A percentile compares a stretch with the other conserved stretches of the same genome.
phyloP scores from a whole-genome alignment of 192 early-diverging fungal genomes.

The Coemansia sp. region DNA sequence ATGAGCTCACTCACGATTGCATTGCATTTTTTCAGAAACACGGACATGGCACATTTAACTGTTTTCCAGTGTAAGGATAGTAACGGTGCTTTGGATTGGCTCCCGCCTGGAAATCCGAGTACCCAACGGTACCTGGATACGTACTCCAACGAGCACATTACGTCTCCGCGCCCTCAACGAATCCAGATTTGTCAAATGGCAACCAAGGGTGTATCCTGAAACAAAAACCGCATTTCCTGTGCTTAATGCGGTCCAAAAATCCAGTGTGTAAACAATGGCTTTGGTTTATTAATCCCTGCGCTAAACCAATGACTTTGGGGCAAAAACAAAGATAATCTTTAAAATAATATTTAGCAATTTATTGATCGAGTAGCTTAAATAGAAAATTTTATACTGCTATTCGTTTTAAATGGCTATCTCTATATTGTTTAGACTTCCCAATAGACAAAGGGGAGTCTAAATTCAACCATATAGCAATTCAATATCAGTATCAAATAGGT shows the following conservation, averaged over 20 bases:
- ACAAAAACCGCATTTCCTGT: background rate
- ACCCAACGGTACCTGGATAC: constrained; percentile 8
- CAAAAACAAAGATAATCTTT: background rate
- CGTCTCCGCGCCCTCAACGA: background rate
- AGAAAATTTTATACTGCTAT: too few relatives aligned
- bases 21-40: background rate
- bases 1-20: background rate
- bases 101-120: background rate
- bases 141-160: background rate
- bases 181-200: background rate
- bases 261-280: background rate
- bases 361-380: too few relatives aligned
- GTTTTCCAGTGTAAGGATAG: background rate
- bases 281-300: constrained; percentile 1
- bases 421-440: too few relatives aligned
- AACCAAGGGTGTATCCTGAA: background rate
- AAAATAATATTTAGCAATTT: too few relatives aligned
- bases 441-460: too few relatives aligned
- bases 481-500: too few relatives aligned
- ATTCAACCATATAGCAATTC: too few relatives aligned
- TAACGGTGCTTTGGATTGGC: background rate
- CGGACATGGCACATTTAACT: background rate
- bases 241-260: background rate
- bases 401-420: too few relatives aligned
- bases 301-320: background rate